Conservation (phyloP, 495 filamentous ascomycete species). For the Aspergillus egyptiacus region DNA sequence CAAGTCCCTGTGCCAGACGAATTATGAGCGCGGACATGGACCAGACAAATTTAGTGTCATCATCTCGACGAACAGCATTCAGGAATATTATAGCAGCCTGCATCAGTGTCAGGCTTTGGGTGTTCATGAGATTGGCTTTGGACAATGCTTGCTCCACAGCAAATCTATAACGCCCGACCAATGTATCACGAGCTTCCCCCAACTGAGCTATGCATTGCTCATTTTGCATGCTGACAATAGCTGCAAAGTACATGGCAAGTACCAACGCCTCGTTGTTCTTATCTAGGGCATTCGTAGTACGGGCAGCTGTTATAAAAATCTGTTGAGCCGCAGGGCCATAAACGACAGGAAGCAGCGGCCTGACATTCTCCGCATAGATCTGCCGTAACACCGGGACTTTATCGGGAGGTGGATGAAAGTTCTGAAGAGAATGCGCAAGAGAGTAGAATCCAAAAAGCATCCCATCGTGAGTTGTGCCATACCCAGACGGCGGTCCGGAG, state of each 20-base stretch:
- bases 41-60: slow-evolving; percentile 63
- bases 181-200: slow-evolving; percentile 32
- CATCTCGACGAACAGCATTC: slow-evolving; percentile 55
- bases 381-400: slow-evolving; percentile 65
- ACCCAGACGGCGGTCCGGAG: slow-evolving; percentile 41
- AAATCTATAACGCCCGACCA: slow-evolving; percentile 68
- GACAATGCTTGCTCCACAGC: slow-evolving; percentile 74
- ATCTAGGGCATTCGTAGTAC: slow-evolving; percentile 50
- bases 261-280: slow-evolving; percentile 63
- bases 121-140: slow-evolving; percentile 66
- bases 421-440: slow-evolving; percentile 40
- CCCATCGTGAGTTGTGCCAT: slow-evolving; percentile 55
- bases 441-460: slow-evolving; percentile 68
- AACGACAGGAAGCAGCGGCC: slow-evolving; percentile 63
- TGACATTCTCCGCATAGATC: slow-evolving; percentile 63
- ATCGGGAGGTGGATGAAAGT: slow-evolving; percentile 49
- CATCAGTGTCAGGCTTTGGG: slow-evolving; percentile 65
- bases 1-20: slow-evolving; percentile 74
- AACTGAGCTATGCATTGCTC: slow-evolving; percentile 32
- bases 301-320: slow-evolving; percentile 37
- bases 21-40: slow-evolving; percentile 64
- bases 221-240: slow-evolving; percentile 59
- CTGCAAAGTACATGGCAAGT: slow-evolving; percentile 74
- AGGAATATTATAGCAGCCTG: slow-evolving; percentile 77
- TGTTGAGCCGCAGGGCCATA: slow-evolving; percentile 56